These are phyloP conservation scores for Pichia manshurica DNA, from an alignment of 805 yeast species.

Conservation along the genomic window DNA sequence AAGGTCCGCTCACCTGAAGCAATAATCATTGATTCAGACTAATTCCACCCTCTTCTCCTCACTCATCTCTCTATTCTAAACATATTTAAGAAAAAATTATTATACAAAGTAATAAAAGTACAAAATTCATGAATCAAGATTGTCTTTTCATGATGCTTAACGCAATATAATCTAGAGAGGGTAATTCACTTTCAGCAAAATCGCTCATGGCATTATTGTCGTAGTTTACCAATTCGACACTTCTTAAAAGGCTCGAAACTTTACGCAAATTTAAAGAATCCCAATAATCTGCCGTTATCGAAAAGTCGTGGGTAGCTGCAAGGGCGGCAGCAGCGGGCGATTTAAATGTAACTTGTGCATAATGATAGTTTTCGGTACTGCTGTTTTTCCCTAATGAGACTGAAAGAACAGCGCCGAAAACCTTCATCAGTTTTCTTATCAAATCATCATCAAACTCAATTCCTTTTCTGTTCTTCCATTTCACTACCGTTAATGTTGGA, in stretches of 20 bases:
- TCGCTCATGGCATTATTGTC: neutral
- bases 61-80: too few relatives aligned
- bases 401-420: constrained; percentile 37
- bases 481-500: constrained; percentile 19
- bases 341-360: constrained; percentile 34
- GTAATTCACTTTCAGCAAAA: neutral
- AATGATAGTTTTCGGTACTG: constrained; percentile 29
- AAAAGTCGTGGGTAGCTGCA: constrained; percentile 40
- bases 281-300: constrained; percentile 39
- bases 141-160: neutral
- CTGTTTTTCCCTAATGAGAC: constrained; percentile 15
- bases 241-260: constrained; percentile 41
- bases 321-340: constrained; percentile 25
- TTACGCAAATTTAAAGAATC: constrained; percentile 39
- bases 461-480: constrained; percentile 42
- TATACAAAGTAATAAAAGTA: neutral
- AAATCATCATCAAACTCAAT: constrained; percentile 31
- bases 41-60: neutral
- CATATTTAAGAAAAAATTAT: neutral
- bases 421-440: constrained; percentile 36
- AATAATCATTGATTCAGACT: constrained; percentile 64
- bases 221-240: constrained; percentile 17
- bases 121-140: neutral
- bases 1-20: constrained; percentile 68
- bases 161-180: constrained; percentile 8